Evolutionary conservation across 345 rosid genomes (phyloP), one percentile per base, ranked within the genome.

Genomic region (Chamaenerion angustifolium): DNA sequence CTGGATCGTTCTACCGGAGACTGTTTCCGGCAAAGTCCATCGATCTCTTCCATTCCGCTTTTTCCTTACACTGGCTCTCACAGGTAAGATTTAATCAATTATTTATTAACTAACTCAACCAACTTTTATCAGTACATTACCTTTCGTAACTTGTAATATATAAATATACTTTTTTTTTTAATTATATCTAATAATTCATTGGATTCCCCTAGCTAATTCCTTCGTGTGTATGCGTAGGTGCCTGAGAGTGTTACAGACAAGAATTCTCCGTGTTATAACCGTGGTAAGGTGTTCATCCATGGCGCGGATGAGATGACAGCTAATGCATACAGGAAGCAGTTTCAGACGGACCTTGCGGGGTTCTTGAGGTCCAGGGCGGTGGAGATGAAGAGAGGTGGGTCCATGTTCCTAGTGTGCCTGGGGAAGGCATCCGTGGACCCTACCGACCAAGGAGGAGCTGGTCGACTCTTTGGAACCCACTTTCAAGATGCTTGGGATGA

Each of bases 401-500:
- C 86, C 72, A 86, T 90, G 98, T 90, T 90, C 56, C 83, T 86
- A 4, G 95, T 81, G 51, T 90, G 94, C 65, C 68, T 90, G 11
- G 98, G 98, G 12, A 64, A 95, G 51, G 81, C 98, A 12, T 81
- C 98, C 1, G 57, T 57, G 40, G 98, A 86, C 58, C 94, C 98
- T 48, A 58, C 83, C 0, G 95, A 90, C 72, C 98, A 90, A 51
- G 88, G 98, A 55, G 98, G 98, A 66, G 85, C 98, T 11, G 98
- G 94, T 48, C 64, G 81, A 16, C 86, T 90, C 45, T 90, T 90
- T 48, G 98, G 94, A 68, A 90, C 98, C 74, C 98, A 90, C 74
- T 90, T 76, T 71, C 95, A 90, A 71, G 94, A 90, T 69, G 94
- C 98, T 17, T 90, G 98, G 98, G 77, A 86, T 66, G 95, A 90